These are phyloP conservation scores for Dissophora ornata DNA, from an alignment of 192 early-diverging fungal genomes.

Conservation along the genomic window DNA sequence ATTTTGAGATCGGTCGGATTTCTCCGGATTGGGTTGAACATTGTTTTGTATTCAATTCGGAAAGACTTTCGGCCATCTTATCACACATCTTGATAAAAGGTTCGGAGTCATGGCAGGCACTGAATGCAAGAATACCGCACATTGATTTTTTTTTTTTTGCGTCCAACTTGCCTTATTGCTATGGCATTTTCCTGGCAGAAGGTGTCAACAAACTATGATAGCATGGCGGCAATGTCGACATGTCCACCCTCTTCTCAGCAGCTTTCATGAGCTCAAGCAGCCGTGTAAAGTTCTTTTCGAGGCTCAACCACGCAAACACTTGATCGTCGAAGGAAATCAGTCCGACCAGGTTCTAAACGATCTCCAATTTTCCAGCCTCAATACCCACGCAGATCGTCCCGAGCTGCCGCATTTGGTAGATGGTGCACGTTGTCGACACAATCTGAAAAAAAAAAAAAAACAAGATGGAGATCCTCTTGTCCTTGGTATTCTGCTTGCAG, in stretches of 20 bases:
- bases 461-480: neutral
- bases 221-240: neutral
- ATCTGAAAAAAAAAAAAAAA: constrained; percentile 1
- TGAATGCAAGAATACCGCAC: too few species aligned
- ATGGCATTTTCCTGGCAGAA: neutral
- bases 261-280: neutral
- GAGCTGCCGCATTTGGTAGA: neutral
- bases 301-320: neutral
- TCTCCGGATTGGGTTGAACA: too few species aligned
- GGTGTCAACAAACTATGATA: neutral
- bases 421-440: neutral
- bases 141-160: neutral
- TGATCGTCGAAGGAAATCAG: constrained; percentile 2
- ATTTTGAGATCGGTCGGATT: too few species aligned
- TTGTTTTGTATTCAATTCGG: too few species aligned
- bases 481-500: neutral
- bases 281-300: neutral
- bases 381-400: neutral
- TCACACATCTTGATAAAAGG: too few species aligned
- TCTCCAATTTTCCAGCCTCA: neutral
- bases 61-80: too few species aligned
- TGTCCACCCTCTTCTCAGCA: neutral
- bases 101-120: too few species aligned
- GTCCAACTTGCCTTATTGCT: constrained; percentile 4
- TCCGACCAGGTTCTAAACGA: neutral